Percentiles rank a stretch among this genome's conserved stretches.
Conservation (phyloP, 2,329 filamentous ascomycete species). For the Epichloe brachyelytri region DNA sequence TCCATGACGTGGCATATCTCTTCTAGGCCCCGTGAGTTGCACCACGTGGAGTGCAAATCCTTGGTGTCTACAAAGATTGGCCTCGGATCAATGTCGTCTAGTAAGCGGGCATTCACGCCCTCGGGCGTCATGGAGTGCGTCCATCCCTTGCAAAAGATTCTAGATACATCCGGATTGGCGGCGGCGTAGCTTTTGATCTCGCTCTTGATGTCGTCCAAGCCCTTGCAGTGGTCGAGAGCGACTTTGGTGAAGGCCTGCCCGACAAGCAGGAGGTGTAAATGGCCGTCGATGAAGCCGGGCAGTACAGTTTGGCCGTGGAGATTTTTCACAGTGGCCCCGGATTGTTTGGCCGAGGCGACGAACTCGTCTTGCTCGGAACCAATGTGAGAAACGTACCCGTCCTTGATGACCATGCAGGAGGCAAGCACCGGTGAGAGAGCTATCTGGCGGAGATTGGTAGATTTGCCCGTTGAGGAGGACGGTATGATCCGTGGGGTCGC, state of each 20-base stretch:
- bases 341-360: conserved; percentile 12
- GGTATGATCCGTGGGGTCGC: background rate
- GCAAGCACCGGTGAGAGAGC: conserved; percentile 6
- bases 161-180: conserved; percentile 31
- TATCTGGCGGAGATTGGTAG: conserved; percentile 7
- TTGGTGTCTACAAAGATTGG: conserved; percentile 45
- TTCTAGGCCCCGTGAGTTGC: conserved; percentile 35
- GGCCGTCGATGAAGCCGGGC: conserved; percentile 44
- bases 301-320: conserved; percentile 27
- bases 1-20: conserved; percentile 28
- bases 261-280: conserved; percentile 41
- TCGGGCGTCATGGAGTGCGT: conserved; percentile 36
- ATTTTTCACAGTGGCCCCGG: conserved; percentile 14
- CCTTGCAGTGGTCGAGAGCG: conserved; percentile 33
- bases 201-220: conserved; percentile 34
- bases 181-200: conserved; percentile 32
- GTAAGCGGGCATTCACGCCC: conserved; percentile 27
- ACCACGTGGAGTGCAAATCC: conserved; percentile 45
- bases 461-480: conserved; percentile 12
- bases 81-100: conserved; percentile 39
- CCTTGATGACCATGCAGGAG: conserved; percentile 19
- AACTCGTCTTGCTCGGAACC: conserved; percentile 16
- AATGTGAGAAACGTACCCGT: conserved; percentile 22
- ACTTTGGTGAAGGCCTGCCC: conserved; percentile 41
- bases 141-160: conserved; percentile 43